Base-by-base conservation (phyloP, 2,329 filamentous ascomycete genomes). In the Fusarium sp. region DNA sequence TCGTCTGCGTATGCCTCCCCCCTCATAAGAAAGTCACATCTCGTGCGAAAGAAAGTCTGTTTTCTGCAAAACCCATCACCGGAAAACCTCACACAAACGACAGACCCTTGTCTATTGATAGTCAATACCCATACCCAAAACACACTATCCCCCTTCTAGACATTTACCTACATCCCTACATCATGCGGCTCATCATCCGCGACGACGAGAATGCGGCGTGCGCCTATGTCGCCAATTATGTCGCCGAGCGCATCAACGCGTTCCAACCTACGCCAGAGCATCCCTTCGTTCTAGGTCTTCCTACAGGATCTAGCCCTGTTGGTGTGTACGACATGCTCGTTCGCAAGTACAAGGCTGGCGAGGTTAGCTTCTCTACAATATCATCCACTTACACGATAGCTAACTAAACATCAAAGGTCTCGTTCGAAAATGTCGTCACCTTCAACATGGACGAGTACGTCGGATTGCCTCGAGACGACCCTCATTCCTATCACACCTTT, bases 401-500 rank as follows among this genome's bases (percentile, higher is more conserved):
- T 64, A 54, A 70, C 67, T 57, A 67, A 70, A 37, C 35, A 35
- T 37, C 79, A 76, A 81, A 94, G 80, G 92, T 97, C 79, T 96
- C 94, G 1, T 97, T 97, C 82, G 92, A 92, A 80, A 90, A 97
- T 92, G 94, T 97, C 79, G 90, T 97, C 80, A 97, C 94, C 30
- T 97, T 97, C 88, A 97, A 97, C 84, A 97, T 97, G 94, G 94
- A 97, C 84, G 94, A 97, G 85, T 97, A 97, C 80, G 93, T 97
- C 75, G 93, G 93, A 67, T 89, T 97, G 72, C 92, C 94, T 37
- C 91, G 93, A 79, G 93, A 95, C 78, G 94, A 97, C 81, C 92
- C 94, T 14, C 92, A 97, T 82, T 95, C 92, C 79, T 97, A 97
- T 84, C 94, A 97, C 85, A 94, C 92, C 75, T 97, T 97, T 87